Conservation (phyloP, 2,329 filamentous ascomycete species). For the Colletotrichum tofieldiae region DNA sequence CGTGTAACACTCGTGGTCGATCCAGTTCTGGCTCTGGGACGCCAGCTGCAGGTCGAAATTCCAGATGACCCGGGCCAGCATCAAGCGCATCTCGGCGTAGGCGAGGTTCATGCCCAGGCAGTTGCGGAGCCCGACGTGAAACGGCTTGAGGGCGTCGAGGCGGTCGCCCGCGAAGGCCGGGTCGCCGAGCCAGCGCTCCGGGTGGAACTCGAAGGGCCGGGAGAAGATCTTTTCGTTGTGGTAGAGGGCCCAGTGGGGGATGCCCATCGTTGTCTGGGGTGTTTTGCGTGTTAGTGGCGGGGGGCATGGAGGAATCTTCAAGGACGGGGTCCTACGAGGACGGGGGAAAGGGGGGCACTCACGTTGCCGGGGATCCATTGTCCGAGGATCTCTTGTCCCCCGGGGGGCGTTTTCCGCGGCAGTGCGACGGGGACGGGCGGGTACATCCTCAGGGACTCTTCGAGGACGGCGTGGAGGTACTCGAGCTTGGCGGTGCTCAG, state of each 20-base stretch:
- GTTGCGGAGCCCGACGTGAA: slow-evolving; percentile 33
- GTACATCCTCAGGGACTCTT: slow-evolving; percentile 61
- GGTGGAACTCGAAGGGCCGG: slow-evolving; percentile 61
- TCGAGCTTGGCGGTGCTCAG: slow-evolving; percentile 49
- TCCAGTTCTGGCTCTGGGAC: slow-evolving; percentile 22
- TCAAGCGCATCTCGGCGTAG: slow-evolving; percentile 39
- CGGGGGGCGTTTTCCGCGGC: slow-evolving; percentile 49
- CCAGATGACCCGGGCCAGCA: slow-evolving; percentile 30
- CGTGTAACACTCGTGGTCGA: slow-evolving; percentile 18
- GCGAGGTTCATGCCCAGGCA: slow-evolving; percentile 41
- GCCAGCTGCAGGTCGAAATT: slow-evolving; percentile 35
- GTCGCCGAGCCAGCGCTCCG: slow-evolving; percentile 59
- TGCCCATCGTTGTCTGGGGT: slow-evolving; percentile 57
- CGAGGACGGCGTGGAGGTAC: slow-evolving; percentile 59
- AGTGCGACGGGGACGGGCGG: slow-evolving; percentile 50
- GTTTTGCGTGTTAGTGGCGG: neutral
- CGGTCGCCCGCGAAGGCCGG: slow-evolving; percentile 31
- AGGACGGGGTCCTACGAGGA: no score
- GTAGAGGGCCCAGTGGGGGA: slow-evolving; percentile 63
- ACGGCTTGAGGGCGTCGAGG: slow-evolving; percentile 34
- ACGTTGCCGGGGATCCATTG: slow-evolving; percentile 53
- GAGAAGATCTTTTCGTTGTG: slow-evolving; percentile 61
- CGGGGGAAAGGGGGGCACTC: slow-evolving; percentile 34
- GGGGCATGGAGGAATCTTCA: neutral
- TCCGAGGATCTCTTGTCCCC: slow-evolving; percentile 52